phyloP scores from a whole-genome alignment of 2,329 filamentous ascomycete genomes.

The Calonectria pseudoturangicola region DNA sequence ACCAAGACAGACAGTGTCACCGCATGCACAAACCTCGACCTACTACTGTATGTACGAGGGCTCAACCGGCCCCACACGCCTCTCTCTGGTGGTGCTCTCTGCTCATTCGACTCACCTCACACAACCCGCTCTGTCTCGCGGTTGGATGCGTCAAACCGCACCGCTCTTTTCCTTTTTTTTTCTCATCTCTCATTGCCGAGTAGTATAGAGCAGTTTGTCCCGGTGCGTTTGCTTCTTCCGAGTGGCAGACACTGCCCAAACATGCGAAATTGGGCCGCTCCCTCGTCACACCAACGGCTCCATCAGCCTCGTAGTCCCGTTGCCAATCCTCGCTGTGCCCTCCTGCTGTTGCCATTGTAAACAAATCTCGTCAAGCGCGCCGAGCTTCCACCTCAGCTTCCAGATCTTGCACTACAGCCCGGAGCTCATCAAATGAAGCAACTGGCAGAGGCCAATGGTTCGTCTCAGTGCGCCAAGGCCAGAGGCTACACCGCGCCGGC shows the following conservation, averaged over 20 bases:
- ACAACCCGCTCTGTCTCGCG: slow-evolving; percentile 13
- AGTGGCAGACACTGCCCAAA: slow-evolving; percentile 30
- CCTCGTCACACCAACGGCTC: slow-evolving; percentile 20
- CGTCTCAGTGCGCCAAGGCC: slow-evolving; percentile 46
- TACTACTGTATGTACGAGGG: neutral
- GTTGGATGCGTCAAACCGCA: slow-evolving; percentile 11
- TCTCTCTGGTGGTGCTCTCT: neutral
- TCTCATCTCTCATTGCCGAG: neutral
- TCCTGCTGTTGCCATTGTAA: neutral
- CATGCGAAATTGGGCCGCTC: slow-evolving; percentile 36
- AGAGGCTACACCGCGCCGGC: slow-evolving; percentile 43
- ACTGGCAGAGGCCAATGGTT: slow-evolving; percentile 36
- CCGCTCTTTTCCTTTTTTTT: neutral
- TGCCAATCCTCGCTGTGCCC: slow-evolving; percentile 20
- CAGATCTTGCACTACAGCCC: slow-evolving; percentile 27
- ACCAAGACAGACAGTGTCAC: slow-evolving; percentile 10
- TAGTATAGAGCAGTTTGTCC: neutral
- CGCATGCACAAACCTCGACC: neutral
- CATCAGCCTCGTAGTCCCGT: neutral
- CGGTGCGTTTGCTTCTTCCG: slow-evolving; percentile 20
- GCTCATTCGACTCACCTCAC: slow-evolving; percentile 7
- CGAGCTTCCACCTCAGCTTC: slow-evolving; percentile 31
- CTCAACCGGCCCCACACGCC: neutral
- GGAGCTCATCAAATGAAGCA: slow-evolving; percentile 37
- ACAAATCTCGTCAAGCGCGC: slow-evolving; percentile 18